A percentile compares a stretch with the other conserved stretches of the same genome.
These are phyloP conservation scores for Aplosporella prunicola DNA, from an alignment of 2,329 filamentous ascomycete species.

Conservation along the genomic window DNA sequence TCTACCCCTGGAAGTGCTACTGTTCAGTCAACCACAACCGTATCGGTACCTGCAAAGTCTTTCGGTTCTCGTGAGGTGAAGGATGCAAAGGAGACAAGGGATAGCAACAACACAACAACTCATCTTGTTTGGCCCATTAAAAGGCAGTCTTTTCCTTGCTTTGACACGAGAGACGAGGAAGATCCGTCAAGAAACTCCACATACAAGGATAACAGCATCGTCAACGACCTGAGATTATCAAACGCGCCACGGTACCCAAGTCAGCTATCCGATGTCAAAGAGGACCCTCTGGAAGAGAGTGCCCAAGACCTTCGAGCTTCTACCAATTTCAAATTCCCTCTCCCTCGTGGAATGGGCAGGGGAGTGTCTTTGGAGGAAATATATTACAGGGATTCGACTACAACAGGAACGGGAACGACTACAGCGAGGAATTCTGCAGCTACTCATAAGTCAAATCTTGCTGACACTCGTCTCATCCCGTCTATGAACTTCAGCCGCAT, in stretches of 20 bases:
- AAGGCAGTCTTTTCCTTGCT: background rate
- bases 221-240: slow-evolving; percentile 25
- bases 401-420: background rate
- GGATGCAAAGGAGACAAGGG: no score
- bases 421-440: background rate
- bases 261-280: slow-evolving; percentile 37
- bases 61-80: slow-evolving; percentile 18
- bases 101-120: slow-evolving; percentile 25
- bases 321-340: slow-evolving; percentile 19
- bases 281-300: slow-evolving; percentile 38
- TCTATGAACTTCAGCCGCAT: slow-evolving; percentile 40
- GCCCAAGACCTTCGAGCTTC: slow-evolving; percentile 13
- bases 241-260: slow-evolving; percentile 24
- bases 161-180: slow-evolving; percentile 3
- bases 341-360: background rate
- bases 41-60: slow-evolving; percentile 3
- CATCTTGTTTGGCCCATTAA: slow-evolving; percentile 21
- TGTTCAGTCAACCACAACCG: slow-evolving; percentile 6
- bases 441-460: background rate
- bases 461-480: slow-evolving; percentile 32
- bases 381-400: slow-evolving; percentile 1
- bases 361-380: slow-evolving; percentile 5
- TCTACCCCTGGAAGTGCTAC: slow-evolving; percentile 9
- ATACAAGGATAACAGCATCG: slow-evolving; percentile 3
- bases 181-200: slow-evolving; percentile 1